Percentiles rank a stretch among this genome's conserved stretches.
Conservation (phyloP, 306 rosid genomes). For the Senna tora region DNA sequence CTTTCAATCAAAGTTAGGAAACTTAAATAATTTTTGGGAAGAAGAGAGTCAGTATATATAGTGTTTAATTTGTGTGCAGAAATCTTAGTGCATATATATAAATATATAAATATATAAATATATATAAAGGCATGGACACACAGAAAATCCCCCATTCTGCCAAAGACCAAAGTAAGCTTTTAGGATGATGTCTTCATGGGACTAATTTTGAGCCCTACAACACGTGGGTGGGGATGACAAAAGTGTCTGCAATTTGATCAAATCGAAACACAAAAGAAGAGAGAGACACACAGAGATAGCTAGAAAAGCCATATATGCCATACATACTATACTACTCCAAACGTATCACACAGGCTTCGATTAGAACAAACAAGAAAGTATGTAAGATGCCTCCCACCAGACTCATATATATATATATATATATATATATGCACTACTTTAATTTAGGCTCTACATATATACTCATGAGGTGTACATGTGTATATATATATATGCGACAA, state of each 20-base stretch:
- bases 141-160: conserved; percentile 37
- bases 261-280: conserved; percentile 22
- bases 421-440: no score
- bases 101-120: no score
- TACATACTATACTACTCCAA: conserved; percentile 5
- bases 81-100: conserved; percentile 12
- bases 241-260: conserved; percentile 33
- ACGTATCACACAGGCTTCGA: neutral
- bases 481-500: conserved; percentile 26
- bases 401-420: neutral
- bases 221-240: conserved; percentile 43
- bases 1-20: conserved; percentile 24
- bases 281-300: neutral
- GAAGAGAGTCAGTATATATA: conserved; percentile 16
- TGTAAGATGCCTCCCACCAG: conserved; percentile 36
- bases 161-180: conserved; percentile 34
- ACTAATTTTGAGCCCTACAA: conserved; percentile 22
- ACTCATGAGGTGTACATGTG: conserved; percentile 3
- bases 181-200: conserved; percentile 19
- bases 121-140: conserved; percentile 29
- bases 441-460: conserved; percentile 25
- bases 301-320: neutral
- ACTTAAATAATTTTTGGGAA: conserved; percentile 13
- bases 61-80: conserved; percentile 21
- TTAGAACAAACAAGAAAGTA: conserved; percentile 17